These are phyloP conservation scores for Monilinia laxa DNA, from an alignment of 2,329 filamentous ascomycete species.

Conservation along the genomic window DNA sequence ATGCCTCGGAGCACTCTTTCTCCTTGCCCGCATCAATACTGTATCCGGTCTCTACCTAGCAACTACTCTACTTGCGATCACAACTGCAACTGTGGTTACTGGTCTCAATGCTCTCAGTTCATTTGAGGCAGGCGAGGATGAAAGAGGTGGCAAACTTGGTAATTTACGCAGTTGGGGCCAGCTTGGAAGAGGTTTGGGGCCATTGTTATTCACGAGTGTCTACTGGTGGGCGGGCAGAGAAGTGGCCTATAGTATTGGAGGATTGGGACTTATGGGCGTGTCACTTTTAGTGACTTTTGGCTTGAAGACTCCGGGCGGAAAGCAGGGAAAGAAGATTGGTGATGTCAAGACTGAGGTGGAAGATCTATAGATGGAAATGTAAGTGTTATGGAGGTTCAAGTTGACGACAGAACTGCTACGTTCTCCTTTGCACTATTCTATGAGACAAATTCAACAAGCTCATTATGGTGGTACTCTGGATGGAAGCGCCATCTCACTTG, in stretches of 20 bases:
- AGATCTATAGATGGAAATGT: conserved; percentile 25
- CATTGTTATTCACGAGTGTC: conserved; percentile 85
- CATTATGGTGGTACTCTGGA: neutral
- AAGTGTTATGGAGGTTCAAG: neutral
- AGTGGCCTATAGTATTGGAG: conserved; percentile 78
- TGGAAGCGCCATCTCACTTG: neutral
- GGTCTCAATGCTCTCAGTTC: conserved; percentile 88
- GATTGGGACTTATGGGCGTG: conserved; percentile 75
- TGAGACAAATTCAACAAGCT: neutral
- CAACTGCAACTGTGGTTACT: conserved; percentile 91
- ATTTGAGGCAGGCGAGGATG: conserved; percentile 77
- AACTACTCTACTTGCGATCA: conserved; percentile 80
- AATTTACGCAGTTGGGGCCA: conserved; percentile 81
- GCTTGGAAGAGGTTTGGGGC: conserved; percentile 81
- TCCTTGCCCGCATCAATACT: conserved; percentile 69
- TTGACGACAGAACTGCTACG: neutral
- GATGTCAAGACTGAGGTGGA: conserved; percentile 25
- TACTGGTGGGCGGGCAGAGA: conserved; percentile 98
- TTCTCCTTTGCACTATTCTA: neutral
- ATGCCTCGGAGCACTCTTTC: conserved; percentile 75
- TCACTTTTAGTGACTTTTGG: conserved; percentile 67
- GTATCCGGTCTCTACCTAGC: conserved; percentile 74
- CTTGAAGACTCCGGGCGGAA: conserved; percentile 51
- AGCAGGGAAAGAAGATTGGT: conserved; percentile 35
- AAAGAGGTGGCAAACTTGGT: conserved; percentile 84